Evolutionary conservation across 164 flowering plant genomes (phyloP).

Genomic region (Annona squamosa): DNA sequence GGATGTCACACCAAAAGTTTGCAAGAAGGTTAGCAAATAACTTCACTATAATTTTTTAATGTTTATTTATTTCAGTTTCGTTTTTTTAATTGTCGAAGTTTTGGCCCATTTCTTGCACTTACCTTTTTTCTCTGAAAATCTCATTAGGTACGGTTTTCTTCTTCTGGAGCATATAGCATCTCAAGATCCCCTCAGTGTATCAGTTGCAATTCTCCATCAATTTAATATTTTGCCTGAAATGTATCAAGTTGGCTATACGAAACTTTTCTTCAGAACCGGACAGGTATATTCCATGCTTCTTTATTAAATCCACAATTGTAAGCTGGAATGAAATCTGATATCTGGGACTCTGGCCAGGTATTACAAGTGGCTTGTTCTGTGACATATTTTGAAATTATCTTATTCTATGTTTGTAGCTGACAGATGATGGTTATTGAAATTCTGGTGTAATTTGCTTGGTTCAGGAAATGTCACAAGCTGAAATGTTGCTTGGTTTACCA

Average conservation of each 20-base stretch:
- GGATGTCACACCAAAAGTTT: conserved; percentile 95
- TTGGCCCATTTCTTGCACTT: too few relatives aligned
- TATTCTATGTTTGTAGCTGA: background rate
- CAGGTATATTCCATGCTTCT: conserved; percentile 44
- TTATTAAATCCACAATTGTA: background rate
- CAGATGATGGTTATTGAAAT: background rate
- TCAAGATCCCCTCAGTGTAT: conserved; percentile 93
- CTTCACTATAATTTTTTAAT: background rate
- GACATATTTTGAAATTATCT: background rate
- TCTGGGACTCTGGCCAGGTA: background rate
- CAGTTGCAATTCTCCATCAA: conserved; percentile 97
- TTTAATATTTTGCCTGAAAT: conserved; percentile 87
- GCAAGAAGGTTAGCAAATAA: conserved; percentile 64
- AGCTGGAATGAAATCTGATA: background rate
- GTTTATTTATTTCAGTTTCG: background rate
- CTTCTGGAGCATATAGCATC: conserved; percentile 71
- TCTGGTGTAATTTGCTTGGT: background rate
- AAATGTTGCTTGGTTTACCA: background rate
- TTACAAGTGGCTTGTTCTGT: background rate
- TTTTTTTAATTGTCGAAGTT: too few relatives aligned
- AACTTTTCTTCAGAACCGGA: conserved; percentile 95
- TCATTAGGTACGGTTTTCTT: conserved; percentile 87
- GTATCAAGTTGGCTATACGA: conserved; percentile 99
- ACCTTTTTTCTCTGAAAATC: background rate
- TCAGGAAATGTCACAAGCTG: background rate